Evolutionary conservation across 2,329 filamentous ascomycete species (phyloP), one percentile per base, ranked within the genome.

Genomic region (Teratosphaeria pseudoeucalypti): DNA sequence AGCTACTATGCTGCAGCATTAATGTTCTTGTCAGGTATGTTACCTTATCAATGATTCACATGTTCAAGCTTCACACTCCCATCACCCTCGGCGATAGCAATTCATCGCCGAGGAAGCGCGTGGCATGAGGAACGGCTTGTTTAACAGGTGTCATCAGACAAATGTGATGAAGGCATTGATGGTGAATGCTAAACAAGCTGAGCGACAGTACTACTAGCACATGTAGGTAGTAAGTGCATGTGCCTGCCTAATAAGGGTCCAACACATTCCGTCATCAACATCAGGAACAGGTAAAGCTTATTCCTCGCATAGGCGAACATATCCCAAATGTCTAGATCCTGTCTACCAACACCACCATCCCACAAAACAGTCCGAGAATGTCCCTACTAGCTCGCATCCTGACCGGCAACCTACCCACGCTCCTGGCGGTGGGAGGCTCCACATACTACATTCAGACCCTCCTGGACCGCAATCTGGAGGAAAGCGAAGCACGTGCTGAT

Each of bases 401-500:
- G n/a, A 49, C 43, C 6, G 43, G 43, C 43, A 49, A 49, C 16
- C n/a, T 49, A n/a, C 43, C 43, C 6, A 63, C 62, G 3, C 61
- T 66, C 29, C 60, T 57, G 11, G 60, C 64, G 3, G 47, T 66
- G 7, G 64, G 63, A 37, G 58, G 60, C 47, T 60, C 60, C 56
- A 66, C 65, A 3, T 34, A 58, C 23, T 66, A 65, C 56, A 63
- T 66, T 61, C 64, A 66, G 59, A 70, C 68, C 0, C 73, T 72
- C 59, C 73, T 76, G 57, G 67, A 73, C 32, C 74, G 75, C 67
- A 78, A 77, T 58, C 71, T 77, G 4, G 73, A 78, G 67, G 76
- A 80, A 61, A 73, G 77, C 63, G 78, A 79, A 68, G 77, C 78
- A 2, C 73, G 76, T 10, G 72, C 78, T 63, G 76, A 79, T 57